Evolutionary conservation across 2,329 filamentous ascomycete species (phyloP).

Genomic region (Plectosphaerella plurivora): DNA sequence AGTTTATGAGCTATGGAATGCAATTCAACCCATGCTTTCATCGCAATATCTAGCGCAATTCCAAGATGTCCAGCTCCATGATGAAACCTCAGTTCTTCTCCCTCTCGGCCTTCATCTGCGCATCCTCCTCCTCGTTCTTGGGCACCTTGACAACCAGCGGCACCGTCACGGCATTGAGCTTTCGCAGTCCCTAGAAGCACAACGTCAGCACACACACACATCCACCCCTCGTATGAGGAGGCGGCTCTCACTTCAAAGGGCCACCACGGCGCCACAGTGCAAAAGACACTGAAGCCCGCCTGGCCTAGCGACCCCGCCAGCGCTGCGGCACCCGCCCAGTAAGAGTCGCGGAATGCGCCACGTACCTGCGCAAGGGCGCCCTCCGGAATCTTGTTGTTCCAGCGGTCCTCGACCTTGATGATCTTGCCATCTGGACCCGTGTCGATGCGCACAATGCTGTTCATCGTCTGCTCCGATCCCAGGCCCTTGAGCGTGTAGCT

Average conservation of each 20-base stretch:
- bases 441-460: constrained; percentile 24
- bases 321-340: background rate
- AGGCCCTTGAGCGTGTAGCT: constrained; percentile 29
- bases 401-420: constrained; percentile 27
- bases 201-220: constrained; percentile 1
- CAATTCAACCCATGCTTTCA: no score
- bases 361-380: constrained; percentile 27
- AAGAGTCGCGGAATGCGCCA: constrained; percentile 5
- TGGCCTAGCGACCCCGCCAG: background rate
- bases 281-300: constrained; percentile 5
- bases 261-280: constrained; percentile 15
- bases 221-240: background rate
- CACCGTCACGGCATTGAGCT: constrained; percentile 29
- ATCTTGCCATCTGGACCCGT: constrained; percentile 27
- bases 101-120: constrained; percentile 22
- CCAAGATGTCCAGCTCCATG: no score
- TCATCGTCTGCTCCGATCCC: constrained; percentile 23
- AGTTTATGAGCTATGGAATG: no score
- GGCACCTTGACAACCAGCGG: constrained; percentile 27
- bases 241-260: constrained; percentile 11
- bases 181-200: constrained; percentile 23
- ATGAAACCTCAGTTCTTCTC: constrained; percentile 10
- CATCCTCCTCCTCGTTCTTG: constrained; percentile 27
- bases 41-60: no score
- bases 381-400: constrained; percentile 30